These are phyloP conservation scores for Phanerochaete carnosa DNA, from an alignment of 768 basidiomycete species.

Conservation along the genomic window DNA sequence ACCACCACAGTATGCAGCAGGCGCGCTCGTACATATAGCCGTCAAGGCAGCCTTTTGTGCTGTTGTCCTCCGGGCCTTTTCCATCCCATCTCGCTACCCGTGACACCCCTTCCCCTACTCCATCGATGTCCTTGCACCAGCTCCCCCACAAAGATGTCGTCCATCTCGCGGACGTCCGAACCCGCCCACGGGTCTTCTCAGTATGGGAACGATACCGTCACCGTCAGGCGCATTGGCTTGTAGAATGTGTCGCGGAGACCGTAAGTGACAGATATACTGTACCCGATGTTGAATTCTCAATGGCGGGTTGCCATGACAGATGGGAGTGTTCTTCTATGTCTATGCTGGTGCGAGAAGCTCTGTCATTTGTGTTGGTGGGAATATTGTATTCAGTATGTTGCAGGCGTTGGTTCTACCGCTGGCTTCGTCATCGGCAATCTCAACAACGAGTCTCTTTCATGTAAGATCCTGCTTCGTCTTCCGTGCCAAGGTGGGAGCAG, in stretches of 20 bases:
- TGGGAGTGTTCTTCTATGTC: slow-evolving; percentile 30
- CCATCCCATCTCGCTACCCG: neutral
- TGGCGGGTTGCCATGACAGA: slow-evolving; percentile 8
- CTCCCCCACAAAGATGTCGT: slow-evolving; percentile 13
- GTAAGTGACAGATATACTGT: slow-evolving; percentile 8
- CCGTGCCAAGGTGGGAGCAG: neutral
- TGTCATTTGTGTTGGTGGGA: neutral
- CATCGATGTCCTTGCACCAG: slow-evolving; percentile 2
- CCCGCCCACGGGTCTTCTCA: slow-evolving; percentile 16
- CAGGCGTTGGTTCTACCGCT: slow-evolving; percentile 33
- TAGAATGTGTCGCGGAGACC: slow-evolving; percentile 30
- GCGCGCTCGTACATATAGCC: neutral
- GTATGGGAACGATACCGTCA: slow-evolving; percentile 26
- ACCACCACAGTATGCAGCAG: no score
- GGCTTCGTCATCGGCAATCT: slow-evolving; percentile 28
- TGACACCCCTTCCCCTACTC: neutral
- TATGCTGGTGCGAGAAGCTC: slow-evolving; percentile 17
- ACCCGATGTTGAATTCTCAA: neutral
- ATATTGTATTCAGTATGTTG: neutral
- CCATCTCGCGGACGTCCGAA: slow-evolving; percentile 24
- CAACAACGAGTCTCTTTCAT: slow-evolving; percentile 21
- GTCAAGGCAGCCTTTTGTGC: neutral
- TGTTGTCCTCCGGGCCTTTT: neutral
- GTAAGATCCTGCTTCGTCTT: slow-evolving; percentile 15
- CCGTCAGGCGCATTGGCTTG: slow-evolving; percentile 29